Evolutionary conservation across 768 basidiomycete genomes (phyloP), one percentile per base, ranked within the genome.

Genomic region (Auricularia cornea): DNA sequence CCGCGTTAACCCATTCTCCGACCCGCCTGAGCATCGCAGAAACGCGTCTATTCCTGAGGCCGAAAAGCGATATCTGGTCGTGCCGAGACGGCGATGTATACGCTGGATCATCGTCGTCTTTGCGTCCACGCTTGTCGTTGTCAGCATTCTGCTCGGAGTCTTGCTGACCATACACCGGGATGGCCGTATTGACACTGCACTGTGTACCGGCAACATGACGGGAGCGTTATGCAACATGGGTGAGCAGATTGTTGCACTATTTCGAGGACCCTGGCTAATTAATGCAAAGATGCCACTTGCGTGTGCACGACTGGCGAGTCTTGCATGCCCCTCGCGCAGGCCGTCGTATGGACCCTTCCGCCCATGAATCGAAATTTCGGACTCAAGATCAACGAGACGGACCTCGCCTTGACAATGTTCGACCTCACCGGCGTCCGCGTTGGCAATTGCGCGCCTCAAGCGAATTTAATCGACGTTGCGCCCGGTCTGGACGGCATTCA

Each of bases 141-240:
- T 77, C 26, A 74, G 80, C 38, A 78, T 77, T 2, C 73, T 83
- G 1, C 83, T 79, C 2, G 75, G 83, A 31, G 71, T 63, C 16
- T 54, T 60, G 38, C 60, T 28, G 38, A 62, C 31, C 31, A 59
- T 76, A n/a, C 68, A 78, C 16, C 73, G 72, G 60, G 73, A 70
- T 33, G 75, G 65, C 59, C 67, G 68, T 62, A 28, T 48, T 56
- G 63, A 67, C 8, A 52, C 65, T 8, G 62, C 69, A 57, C 70
- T 66, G 28, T 86, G 84, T 66, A 54, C 77, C 8, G 77, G 71
- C 20, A 77, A 79, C 63, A 63, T 80, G 10, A 78, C 79, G 3
- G 86, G 87, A 26, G 74, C 74, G 20, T 68, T 74, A 14, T 89
- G 87, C 70, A 79, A 79, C 69, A 74, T 89, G 28, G 78, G 87